These are phyloP conservation scores for Neurospora africana DNA, from an alignment of 495 filamentous ascomycete genomes.

Conservation along the genomic window DNA sequence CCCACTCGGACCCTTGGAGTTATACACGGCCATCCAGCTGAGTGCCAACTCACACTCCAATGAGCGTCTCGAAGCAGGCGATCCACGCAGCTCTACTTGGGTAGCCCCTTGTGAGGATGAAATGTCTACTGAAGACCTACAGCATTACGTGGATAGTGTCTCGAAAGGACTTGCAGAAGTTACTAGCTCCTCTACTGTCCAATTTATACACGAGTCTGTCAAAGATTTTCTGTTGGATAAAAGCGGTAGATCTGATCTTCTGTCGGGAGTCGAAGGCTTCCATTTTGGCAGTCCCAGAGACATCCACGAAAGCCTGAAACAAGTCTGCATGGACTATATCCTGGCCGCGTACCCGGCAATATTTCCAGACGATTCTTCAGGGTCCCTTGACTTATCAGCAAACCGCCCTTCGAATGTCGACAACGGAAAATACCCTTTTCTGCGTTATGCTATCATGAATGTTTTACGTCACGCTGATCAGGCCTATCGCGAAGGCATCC, in stretches of 20 bases:
- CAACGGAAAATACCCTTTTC: not conserved
- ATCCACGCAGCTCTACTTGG: not conserved
- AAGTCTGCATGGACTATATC: not conserved
- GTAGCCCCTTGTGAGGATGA: not conserved
- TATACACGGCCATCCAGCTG: constrained; percentile 25
- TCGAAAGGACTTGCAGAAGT: constrained; percentile 26
- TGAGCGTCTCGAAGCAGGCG: not conserved
- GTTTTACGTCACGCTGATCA: not conserved
- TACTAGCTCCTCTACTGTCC: constrained; percentile 13
- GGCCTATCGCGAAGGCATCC: not conserved
- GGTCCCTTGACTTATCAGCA: not conserved
- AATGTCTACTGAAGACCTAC: not conserved
- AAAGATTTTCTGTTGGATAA: constrained; percentile 15
- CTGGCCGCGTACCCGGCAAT: not conserved
- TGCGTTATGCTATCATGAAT: not conserved
- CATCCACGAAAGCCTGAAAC: not conserved
- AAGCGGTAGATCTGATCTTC: not conserved
- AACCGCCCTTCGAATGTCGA: not conserved
- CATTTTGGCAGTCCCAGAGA: not conserved
- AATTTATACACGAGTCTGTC: constrained; percentile 32
- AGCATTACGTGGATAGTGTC: constrained; percentile 13
- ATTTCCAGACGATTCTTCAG: not conserved
- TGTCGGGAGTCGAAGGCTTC: not conserved
- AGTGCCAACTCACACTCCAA: constrained; percentile 3
- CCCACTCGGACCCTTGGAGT: constrained; percentile 19